These are phyloP conservation scores for Hypomyces rosellus DNA, from an alignment of 2,329 filamentous ascomycete genomes.

Conservation along the genomic window DNA sequence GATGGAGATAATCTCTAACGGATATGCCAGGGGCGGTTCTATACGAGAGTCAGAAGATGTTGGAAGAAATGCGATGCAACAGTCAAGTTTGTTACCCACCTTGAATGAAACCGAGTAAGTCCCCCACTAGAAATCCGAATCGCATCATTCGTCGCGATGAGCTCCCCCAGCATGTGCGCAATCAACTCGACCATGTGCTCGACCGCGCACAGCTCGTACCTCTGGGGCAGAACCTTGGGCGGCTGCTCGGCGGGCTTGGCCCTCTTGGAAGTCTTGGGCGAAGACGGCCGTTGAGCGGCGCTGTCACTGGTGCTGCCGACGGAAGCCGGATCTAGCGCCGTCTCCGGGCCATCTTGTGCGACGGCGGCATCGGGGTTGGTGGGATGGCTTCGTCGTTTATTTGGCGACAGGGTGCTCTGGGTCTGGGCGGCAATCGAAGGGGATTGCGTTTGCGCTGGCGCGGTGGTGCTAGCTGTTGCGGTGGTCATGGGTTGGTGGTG, in stretches of 20 bases:
- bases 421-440: neutral
- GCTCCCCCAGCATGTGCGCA: conserved; percentile 89
- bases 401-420: conserved; percentile 21
- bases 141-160: conserved; percentile 92
- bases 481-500: neutral
- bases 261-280: conserved; percentile 43
- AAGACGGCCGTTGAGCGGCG: conserved; percentile 12
- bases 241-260: conserved; percentile 43
- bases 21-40: conserved; percentile 76
- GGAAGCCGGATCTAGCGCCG: neutral
- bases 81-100: conserved; percentile 42
- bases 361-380: neutral
- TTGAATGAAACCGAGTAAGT: conserved; percentile 90
- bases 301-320: neutral
- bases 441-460: neutral
- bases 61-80: neutral
- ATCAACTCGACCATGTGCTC: conserved; percentile 88
- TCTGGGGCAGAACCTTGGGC: conserved; percentile 57
- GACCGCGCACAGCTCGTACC: conserved; percentile 75
- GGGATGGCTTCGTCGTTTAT: conserved; percentile 27
- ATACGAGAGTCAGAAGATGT: conserved; percentile 6
- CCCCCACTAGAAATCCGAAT: conserved; percentile 67
- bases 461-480: neutral
- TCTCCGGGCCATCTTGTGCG: neutral
- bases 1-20: conserved; percentile 86